Evolutionary conservation across 805 yeast genomes (phyloP).

Genomic region (Spathaspora sp.): DNA sequence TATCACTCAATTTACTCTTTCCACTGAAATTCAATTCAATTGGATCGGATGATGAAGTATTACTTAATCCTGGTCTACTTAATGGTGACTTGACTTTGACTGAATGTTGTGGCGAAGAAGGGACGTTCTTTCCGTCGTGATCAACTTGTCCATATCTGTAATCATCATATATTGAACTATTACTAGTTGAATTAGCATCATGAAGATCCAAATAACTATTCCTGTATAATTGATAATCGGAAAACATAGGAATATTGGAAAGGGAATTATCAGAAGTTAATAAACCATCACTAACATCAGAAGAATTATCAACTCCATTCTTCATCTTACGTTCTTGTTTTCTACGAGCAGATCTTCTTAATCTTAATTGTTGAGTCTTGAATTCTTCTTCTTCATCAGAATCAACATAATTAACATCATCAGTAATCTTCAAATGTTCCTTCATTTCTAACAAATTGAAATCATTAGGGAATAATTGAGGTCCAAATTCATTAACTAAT

Average conservation of each 20-base stretch:
- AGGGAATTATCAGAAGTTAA: conserved; percentile 59
- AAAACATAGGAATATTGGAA: conserved; percentile 62
- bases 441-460: conserved; percentile 56
- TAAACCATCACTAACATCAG: conserved; percentile 55
- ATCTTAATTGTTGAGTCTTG: conserved; percentile 45
- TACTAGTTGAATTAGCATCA: conserved; percentile 8
- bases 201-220: conserved; percentile 21
- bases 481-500: conserved; percentile 76
- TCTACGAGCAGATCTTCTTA: conserved; percentile 32
- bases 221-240: conserved; percentile 43
- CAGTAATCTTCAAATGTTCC: conserved; percentile 28
- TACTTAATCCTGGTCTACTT: neutral
- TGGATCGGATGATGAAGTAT: conserved; percentile 5
- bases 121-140: neutral
- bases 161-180: conserved; percentile 32
- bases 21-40: conserved; percentile 32
- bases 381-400: conserved; percentile 50
- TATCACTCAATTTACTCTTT: conserved; percentile 23
- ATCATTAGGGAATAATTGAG: conserved; percentile 76
- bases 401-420: conserved; percentile 26
- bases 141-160: conserved; percentile 12
- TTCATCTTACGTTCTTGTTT: conserved; percentile 15
- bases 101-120: conserved; percentile 1
- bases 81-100: conserved; percentile 3
- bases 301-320: conserved; percentile 4